Evolutionary conservation across 345 rosid species (phyloP).

Genomic region (Sisymbrium irio): DNA sequence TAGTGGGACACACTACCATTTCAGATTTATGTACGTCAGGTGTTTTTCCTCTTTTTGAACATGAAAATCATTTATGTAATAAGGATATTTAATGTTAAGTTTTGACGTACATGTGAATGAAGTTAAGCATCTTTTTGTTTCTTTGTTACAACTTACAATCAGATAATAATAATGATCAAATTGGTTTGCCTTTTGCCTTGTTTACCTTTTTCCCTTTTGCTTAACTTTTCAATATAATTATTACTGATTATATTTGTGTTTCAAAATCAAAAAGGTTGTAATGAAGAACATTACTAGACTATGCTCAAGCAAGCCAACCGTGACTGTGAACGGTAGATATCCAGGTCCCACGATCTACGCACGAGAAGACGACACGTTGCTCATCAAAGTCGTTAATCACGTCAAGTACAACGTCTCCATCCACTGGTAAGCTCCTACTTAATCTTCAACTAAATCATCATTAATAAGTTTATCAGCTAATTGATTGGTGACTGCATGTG

Average conservation of each 20-base stretch:
- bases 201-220: background rate
- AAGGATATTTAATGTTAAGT: background rate
- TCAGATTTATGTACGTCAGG: background rate
- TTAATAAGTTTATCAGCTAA: background rate
- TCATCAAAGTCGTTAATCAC: conserved; percentile 71
- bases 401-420: conserved; percentile 80
- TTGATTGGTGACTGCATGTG: background rate
- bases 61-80: background rate
- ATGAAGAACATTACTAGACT: conserved; percentile 63
- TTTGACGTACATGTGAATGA: background rate
- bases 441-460: background rate
- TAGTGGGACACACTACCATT: background rate
- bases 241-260: conserved; percentile 3
- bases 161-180: conserved; percentile 4
- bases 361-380: conserved; percentile 80
- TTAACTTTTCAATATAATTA: conserved; percentile 1
- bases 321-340: conserved; percentile 75
- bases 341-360: conserved; percentile 91
- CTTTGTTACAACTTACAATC: conserved; percentile 15
- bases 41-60: background rate
- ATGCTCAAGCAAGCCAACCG: conserved; percentile 76
- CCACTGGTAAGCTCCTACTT: conserved; percentile 63
- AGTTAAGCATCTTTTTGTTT: background rate
- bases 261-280: conserved; percentile 49
- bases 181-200: background rate